Conservation (phyloP, 352 stramenopile genomes). For the Paralagenidium karlingii region DNA sequence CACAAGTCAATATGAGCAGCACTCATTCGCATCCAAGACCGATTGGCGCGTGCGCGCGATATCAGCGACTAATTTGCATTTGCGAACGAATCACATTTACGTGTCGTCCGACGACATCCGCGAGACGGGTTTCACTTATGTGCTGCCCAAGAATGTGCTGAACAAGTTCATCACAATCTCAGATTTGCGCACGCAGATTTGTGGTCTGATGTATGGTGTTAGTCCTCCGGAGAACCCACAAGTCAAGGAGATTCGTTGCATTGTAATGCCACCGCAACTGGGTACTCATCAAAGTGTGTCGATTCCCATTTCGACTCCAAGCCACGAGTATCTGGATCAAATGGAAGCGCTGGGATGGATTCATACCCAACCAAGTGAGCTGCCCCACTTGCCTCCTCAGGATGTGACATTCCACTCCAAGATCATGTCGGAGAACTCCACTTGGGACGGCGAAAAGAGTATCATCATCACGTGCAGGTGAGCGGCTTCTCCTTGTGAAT, state of each 20-base stretch:
- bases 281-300: constrained; percentile 97
- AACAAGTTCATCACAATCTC: constrained; percentile 99
- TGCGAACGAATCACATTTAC: constrained; percentile 99
- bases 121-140: constrained; percentile 98
- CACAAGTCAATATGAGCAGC: constrained; percentile 98
- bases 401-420: constrained; percentile 95
- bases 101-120: constrained; percentile 97
- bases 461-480: constrained; percentile 94
- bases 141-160: constrained; percentile 99
- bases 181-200: constrained; percentile 96
- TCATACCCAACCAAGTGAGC: constrained; percentile 98
- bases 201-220: constrained; percentile 97
- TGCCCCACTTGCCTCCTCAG: constrained; percentile 91
- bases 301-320: constrained; percentile 92
- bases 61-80: constrained; percentile 96
- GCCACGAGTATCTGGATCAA: constrained; percentile 95
- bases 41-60: constrained; percentile 99
- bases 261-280: constrained; percentile 98
- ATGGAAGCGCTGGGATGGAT: constrained; percentile 99
- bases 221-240: constrained; percentile 96
- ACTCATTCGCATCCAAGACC: constrained; percentile 98
- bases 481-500: neutral
- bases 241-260: constrained; percentile 98
- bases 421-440: constrained; percentile 95
- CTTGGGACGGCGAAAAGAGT: constrained; percentile 96